phyloP scores from a whole-genome alignment of 2,329 filamentous ascomycete species.

The Penicillium corylophilum region DNA sequence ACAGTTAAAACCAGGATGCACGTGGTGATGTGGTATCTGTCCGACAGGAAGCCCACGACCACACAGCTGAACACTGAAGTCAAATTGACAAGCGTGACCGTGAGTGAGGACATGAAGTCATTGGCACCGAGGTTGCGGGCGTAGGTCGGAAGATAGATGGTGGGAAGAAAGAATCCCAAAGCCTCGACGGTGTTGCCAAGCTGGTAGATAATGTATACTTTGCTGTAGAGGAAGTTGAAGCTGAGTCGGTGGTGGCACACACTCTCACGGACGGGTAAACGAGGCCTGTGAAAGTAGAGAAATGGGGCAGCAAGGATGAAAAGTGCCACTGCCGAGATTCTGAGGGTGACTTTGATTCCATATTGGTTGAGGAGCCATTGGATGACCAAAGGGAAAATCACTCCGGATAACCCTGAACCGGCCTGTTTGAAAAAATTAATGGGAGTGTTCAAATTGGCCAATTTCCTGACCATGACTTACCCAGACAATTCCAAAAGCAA shows the following conservation, averaged over 20 bases:
- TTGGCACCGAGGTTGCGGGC: constrained; percentile 22
- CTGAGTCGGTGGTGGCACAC: constrained; percentile 27
- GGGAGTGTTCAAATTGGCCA: background rate
- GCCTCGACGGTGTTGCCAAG: constrained; percentile 35
- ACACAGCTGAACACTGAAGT: constrained; percentile 33
- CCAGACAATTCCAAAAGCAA: constrained; percentile 53
- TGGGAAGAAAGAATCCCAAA: constrained; percentile 38
- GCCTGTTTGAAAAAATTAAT: constrained; percentile 14
- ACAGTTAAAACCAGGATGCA: constrained; percentile 22
- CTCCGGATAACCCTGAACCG: constrained; percentile 33
- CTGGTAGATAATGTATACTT: constrained; percentile 37
- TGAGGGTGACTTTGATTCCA: constrained; percentile 26
- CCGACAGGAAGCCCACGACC: constrained; percentile 34
- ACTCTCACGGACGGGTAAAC: constrained; percentile 21
- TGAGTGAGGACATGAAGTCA: constrained; percentile 22
- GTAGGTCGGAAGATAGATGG: constrained; percentile 36
- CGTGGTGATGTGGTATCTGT: constrained; percentile 21
- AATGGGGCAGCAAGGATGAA: constrained; percentile 42
- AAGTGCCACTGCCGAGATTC: constrained; percentile 25
- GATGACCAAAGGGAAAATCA: constrained; percentile 31
- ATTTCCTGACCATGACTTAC: constrained; percentile 18
- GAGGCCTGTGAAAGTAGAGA: constrained; percentile 32
- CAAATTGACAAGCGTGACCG: constrained; percentile 32
- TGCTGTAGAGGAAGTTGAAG: constrained; percentile 32
- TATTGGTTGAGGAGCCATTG: constrained; percentile 32